Evolutionary conservation across 2,329 filamentous ascomycete species (phyloP).

Genomic region (Sporothrix brunneoviolacea): DNA sequence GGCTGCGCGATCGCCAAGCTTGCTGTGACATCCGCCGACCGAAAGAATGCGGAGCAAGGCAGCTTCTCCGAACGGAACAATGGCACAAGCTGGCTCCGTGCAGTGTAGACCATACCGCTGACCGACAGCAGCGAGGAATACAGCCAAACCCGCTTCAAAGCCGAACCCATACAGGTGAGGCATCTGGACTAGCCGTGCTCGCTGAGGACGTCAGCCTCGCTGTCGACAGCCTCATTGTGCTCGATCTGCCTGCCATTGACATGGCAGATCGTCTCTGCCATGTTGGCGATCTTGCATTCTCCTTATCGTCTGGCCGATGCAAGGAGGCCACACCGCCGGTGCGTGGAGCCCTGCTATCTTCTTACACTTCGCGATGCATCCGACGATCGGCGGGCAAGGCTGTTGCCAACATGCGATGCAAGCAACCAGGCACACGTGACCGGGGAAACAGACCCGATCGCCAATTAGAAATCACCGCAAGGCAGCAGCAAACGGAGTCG

Average conservation of each 20-base stretch:
- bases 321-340: no score
- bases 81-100: constrained; percentile 1
- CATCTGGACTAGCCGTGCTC: background rate
- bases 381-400: no score
- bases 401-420: no score
- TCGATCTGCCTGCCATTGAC: background rate
- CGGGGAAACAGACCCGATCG: background rate
- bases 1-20: no score
- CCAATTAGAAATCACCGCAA: constrained; percentile 1
- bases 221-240: constrained; percentile 1
- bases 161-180: no score
- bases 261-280: background rate
- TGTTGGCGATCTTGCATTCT: no score
- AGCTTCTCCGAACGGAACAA: no score
- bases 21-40: background rate
- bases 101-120: constrained; percentile 2
- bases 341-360: no score
- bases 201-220: constrained; percentile 2
- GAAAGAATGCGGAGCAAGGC: no score
- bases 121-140: constrained; percentile 2
- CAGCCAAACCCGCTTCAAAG: background rate
- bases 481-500: constrained; percentile 4
- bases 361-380: no score
- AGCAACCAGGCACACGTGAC: no score
- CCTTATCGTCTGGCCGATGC: no score